Evolutionary conservation across 352 stramenopile genomes (phyloP).

Genomic region (Phytophthora fragariae): DNA sequence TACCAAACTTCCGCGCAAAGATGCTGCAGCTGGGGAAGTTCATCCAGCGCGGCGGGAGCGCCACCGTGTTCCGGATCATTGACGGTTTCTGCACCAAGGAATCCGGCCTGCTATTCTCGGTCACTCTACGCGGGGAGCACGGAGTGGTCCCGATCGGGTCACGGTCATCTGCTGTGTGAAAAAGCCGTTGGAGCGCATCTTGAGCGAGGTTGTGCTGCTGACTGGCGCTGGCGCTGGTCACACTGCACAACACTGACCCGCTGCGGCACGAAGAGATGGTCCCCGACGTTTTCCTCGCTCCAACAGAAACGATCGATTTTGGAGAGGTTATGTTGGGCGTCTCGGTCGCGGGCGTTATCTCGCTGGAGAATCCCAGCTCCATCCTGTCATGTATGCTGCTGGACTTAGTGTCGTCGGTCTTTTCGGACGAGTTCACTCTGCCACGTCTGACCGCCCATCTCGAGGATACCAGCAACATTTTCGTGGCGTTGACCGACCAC

Average conservation of each 20-base stretch:
- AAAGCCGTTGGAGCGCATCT: slow-evolving; percentile 68
- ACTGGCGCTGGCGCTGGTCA: slow-evolving; percentile 39
- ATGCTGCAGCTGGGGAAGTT: slow-evolving; percentile 87
- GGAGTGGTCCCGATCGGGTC: slow-evolving; percentile 20
- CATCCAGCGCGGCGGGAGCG: slow-evolving; percentile 83
- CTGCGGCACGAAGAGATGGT: slow-evolving; percentile 43
- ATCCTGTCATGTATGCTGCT: slow-evolving; percentile 85
- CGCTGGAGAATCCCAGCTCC: slow-evolving; percentile 78
- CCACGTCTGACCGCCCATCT: slow-evolving; percentile 55
- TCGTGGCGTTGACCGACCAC: slow-evolving; percentile 59
- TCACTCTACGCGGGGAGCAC: slow-evolving; percentile 39
- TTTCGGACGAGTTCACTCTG: slow-evolving; percentile 77
- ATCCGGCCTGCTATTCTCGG: slow-evolving; percentile 47
- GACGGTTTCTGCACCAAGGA: slow-evolving; percentile 50
- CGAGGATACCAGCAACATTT: slow-evolving; percentile 84
- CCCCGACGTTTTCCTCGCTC: slow-evolving; percentile 60
- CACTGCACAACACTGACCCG: slow-evolving; percentile 23
- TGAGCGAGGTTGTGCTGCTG: slow-evolving; percentile 57
- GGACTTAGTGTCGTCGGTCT: slow-evolving; percentile 54
- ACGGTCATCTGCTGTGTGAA: slow-evolving; percentile 47
- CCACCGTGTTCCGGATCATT: slow-evolving; percentile 47
- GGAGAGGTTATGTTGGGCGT: slow-evolving; percentile 85
- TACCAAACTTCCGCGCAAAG: slow-evolving; percentile 80
- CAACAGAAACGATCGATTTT: slow-evolving; percentile 64
- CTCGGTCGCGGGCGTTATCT: slow-evolving; percentile 62